Base-by-base conservation (phyloP, 208 protist species). In the Herpetomonas samuelpessoai region DNA sequence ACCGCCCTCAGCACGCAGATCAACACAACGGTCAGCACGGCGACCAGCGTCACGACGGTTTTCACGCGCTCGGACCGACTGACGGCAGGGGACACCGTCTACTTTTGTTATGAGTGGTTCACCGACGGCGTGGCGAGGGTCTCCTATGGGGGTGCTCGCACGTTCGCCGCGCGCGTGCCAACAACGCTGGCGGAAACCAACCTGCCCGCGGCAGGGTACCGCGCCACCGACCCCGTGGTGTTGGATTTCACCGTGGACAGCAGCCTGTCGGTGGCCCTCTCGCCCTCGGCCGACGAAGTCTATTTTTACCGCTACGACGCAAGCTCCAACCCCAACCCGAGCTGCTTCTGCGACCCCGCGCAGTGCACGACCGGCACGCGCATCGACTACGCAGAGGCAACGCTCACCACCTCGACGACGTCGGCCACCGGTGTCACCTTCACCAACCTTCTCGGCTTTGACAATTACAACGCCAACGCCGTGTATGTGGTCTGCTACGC, bases 401-500 rank as follows among this genome's bases (percentile, higher is more conserved):
- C 38, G 61, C 64, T 71, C 30, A 79, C 65, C 9, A 45, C 26
- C 19, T 35, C 45, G 19, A 57, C 51, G 35, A 67, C 35, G 27
- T 58, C 56, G 2, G 60, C 79, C 9, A 57, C 57, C 16, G 76
- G 61, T 57, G 62, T 62, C 31, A 28, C 53, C 41, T 83, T 74
- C 71, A 73, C 57, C 49, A 68, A 65, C 24, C 60, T 75, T 1
- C 60, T 58, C 16, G 91, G 91, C 49, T 93, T 96, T 66, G 62
- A 72, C 59, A 92, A 93, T 69, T 89, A 92, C 63, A 63, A 70
- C 71, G 83, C 60, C 60, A 49, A 54, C 54, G 77, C 86, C 52
- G 67, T 82, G 41, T 96, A 93, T 62, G 55, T 89, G 10, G 75
- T 90, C 19, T 96, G 91, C 71, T 96, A 96, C 72, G 52, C 44